phyloP scores from a whole-genome alignment of 148 eudicot species.

The Rhododendron simsii region DNA sequence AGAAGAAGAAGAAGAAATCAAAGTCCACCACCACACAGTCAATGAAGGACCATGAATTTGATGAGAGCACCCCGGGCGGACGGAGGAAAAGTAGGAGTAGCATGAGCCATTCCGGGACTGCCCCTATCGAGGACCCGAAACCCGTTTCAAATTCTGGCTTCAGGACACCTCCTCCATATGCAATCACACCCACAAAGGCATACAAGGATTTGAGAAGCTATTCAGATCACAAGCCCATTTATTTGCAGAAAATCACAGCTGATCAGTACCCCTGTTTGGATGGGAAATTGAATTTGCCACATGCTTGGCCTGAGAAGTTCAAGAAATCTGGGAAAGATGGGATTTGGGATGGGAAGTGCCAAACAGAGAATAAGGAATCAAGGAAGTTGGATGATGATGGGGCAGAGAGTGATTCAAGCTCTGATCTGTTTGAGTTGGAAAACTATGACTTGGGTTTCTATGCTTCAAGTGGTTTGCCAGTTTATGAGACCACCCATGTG shows the following conservation, averaged over 20 bases:
- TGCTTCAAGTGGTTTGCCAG: constrained; percentile 25
- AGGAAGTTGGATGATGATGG: neutral
- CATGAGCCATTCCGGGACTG: constrained; percentile 47
- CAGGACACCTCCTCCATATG: constrained; percentile 63
- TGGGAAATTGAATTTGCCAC: constrained; percentile 1
- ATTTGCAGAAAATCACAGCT: neutral
- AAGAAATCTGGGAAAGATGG: neutral
- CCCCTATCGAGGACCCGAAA: constrained; percentile 5
- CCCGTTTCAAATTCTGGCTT: constrained; percentile 45
- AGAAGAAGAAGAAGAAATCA: constrained; percentile 64
- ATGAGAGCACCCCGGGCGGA: constrained; percentile 44
- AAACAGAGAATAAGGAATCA: neutral
- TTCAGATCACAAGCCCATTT: constrained; percentile 35
- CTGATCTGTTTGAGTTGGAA: constrained; percentile 26
- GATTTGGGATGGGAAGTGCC: neutral
- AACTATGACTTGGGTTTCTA: constrained; percentile 18
- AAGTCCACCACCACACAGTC: constrained; percentile 33
- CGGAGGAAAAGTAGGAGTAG: constrained; percentile 68
- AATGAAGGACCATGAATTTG: constrained; percentile 42
- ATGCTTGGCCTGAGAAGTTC: neutral
- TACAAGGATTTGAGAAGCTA: constrained; percentile 37
- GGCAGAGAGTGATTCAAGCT: constrained; percentile 24
- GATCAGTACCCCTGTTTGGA: neutral
- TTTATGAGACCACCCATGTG: constrained; percentile 37
- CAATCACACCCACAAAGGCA: constrained; percentile 45